Percentiles rank a stretch among this genome's conserved stretches.
phyloP scores from a whole-genome alignment of 2,329 filamentous ascomycete species.

The Apiospora malaysiana region DNA sequence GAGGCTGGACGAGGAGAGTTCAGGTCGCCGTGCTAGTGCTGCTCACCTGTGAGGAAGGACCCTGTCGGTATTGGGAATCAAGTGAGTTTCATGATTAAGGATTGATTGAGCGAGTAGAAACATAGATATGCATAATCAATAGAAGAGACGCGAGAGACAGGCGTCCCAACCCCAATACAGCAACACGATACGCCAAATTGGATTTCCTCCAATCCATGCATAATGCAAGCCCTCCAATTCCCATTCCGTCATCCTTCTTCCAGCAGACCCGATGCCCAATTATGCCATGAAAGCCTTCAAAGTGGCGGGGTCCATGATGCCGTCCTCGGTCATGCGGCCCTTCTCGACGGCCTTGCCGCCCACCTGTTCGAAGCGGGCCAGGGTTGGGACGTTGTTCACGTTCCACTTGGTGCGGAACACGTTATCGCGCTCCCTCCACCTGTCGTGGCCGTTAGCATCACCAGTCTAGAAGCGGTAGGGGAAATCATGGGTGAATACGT shows the following conservation, averaged over 20 bases:
- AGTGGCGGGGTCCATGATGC: slow-evolving; percentile 38
- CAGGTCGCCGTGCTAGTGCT: background rate
- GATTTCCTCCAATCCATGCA: background rate
- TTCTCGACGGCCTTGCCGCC: slow-evolving; percentile 39
- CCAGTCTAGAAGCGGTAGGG: background rate
- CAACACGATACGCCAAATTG: background rate
- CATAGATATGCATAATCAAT: background rate
- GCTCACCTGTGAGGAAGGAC: background rate
- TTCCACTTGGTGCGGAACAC: slow-evolving; percentile 43
- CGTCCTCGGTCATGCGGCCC: slow-evolving; percentile 38
- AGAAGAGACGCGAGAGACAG: background rate
- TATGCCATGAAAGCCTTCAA: slow-evolving; percentile 32
- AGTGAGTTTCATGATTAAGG: too few species aligned
- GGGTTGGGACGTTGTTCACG: slow-evolving; percentile 41
- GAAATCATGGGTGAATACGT: slow-evolving; percentile 23
- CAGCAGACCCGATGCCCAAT: background rate
- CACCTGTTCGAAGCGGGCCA: slow-evolving; percentile 42
- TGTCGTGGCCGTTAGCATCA: slow-evolving; percentile 24
- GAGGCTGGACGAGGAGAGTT: background rate
- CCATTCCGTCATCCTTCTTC: background rate
- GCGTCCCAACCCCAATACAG: background rate
- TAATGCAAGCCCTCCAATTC: background rate
- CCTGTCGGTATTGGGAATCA: background rate
- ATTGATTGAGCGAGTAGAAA: background rate
- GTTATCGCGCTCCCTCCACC: slow-evolving; percentile 44